phyloP scores from a whole-genome alignment of 2,329 filamentous ascomycete species.

The Ophiocordyceps camponoti-floridani region DNA sequence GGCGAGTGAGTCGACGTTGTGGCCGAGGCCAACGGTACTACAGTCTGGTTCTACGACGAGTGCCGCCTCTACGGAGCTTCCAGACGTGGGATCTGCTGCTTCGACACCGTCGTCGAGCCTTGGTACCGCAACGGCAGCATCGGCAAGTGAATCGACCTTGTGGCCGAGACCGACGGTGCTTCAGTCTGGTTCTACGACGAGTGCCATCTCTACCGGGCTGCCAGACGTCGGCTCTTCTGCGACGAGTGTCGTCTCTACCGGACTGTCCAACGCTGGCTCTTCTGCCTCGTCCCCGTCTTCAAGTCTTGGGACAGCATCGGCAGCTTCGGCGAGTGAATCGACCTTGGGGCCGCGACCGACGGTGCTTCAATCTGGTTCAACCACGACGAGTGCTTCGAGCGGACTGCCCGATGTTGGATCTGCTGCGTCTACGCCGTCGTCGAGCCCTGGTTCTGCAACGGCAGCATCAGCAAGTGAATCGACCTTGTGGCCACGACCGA shows the following conservation, averaged over 20 bases:
- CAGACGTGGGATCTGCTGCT: not conserved
- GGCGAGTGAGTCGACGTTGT: not conserved
- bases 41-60: not conserved
- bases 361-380: too few species aligned
- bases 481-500: not conserved
- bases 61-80: not conserved
- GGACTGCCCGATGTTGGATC: too few species aligned
- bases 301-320: not conserved
- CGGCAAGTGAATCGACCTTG: not conserved
- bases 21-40: not conserved
- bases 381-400: too few species aligned
- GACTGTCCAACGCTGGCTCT: too few species aligned
- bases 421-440: too few species aligned
- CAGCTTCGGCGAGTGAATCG: not conserved
- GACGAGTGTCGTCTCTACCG: too few species aligned
- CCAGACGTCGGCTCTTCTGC: too few species aligned
- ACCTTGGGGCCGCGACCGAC: not conserved
- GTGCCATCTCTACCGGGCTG: too few species aligned
- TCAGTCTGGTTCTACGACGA: too few species aligned
- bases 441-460: too few species aligned
- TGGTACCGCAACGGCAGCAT: not conserved
- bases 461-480: not conserved
- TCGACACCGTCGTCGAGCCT: not conserved
- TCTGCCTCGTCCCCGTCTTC: not conserved
- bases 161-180: not conserved